Conservation (phyloP, 2,329 filamentous ascomycete genomes). For the Fusarium nygamai region DNA sequence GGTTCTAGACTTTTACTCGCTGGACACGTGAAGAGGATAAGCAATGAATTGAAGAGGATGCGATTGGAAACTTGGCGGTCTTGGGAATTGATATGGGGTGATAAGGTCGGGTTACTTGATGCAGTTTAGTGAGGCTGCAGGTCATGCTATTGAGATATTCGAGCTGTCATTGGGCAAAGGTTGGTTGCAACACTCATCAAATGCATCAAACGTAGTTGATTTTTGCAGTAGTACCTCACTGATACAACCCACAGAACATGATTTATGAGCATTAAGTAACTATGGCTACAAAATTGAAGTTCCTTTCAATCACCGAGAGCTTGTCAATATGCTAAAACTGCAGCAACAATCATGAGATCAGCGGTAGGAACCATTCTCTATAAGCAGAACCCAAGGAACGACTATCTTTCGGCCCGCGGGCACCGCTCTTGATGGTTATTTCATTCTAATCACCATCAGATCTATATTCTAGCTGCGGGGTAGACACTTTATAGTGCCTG, state of each 20-base stretch:
- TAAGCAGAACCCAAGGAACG: rapidly evolving
- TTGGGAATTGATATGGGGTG: background rate
- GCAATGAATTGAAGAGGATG: background rate
- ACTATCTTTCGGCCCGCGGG: background rate
- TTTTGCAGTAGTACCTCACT: background rate
- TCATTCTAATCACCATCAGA: too few relatives aligned
- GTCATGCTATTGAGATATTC: background rate
- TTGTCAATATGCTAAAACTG: background rate
- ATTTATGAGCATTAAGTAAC: rapidly evolving
- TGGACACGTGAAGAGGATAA: background rate
- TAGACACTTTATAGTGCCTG: background rate
- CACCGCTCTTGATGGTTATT: background rate
- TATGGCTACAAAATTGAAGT: background rate
- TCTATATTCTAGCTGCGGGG: background rate
- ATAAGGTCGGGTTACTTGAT: background rate
- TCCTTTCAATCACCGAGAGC: too few relatives aligned
- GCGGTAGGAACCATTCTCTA: background rate
- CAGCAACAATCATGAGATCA: background rate
- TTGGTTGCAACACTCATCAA: background rate
- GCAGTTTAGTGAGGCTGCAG: background rate
- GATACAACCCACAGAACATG: background rate
- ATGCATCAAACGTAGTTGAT: background rate
- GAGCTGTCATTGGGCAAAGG: background rate
- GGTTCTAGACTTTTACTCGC: background rate
- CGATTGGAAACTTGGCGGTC: background rate